phyloP scores from a whole-genome alignment of 805 yeast species.

The Cyberlindnera bimundalis region DNA sequence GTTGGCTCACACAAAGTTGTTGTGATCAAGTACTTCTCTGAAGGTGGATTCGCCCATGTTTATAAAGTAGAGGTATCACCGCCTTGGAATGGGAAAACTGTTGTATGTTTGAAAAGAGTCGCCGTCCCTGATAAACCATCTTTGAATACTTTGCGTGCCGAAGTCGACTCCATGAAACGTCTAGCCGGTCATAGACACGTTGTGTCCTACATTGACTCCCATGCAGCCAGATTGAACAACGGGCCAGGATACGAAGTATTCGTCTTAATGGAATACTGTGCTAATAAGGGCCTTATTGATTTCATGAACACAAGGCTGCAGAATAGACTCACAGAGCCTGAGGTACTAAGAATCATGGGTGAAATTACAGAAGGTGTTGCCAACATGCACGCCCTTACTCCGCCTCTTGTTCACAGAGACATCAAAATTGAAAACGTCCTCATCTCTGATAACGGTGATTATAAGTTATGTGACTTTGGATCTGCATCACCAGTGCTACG shows the following conservation, averaged over 20 bases:
- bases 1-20: slow-evolving; percentile 81
- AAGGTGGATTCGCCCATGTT: slow-evolving; percentile 96
- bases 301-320: slow-evolving; percentile 72
- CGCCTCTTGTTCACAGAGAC: slow-evolving; percentile 75
- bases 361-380: slow-evolving; percentile 73
- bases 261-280: slow-evolving; percentile 76
- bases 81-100: slow-evolving; percentile 45
- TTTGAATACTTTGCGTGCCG: slow-evolving; percentile 80
- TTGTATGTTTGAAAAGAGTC: slow-evolving; percentile 91
- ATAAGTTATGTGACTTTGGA: slow-evolving; percentile 80
- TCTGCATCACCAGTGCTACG: slow-evolving; percentile 65
- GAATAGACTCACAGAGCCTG: slow-evolving; percentile 63
- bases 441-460: slow-evolving; percentile 53
- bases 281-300: slow-evolving; percentile 71
- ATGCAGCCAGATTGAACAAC: slow-evolving; percentile 71
- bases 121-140: slow-evolving; percentile 88
- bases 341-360: slow-evolving; percentile 62
- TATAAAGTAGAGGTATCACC: slow-evolving; percentile 74
- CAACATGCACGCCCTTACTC: slow-evolving; percentile 69
- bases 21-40: slow-evolving; percentile 69
- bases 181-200: slow-evolving; percentile 73
- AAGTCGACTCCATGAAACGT: slow-evolving; percentile 95
- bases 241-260: slow-evolving; percentile 70
- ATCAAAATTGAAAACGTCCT: slow-evolving; percentile 80
- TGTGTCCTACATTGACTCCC: slow-evolving; percentile 91